Percentiles rank a stretch among this genome's conserved stretches.
phyloP scores from a whole-genome alignment of 768 basidiomycete species.

The Solioccasus polychromus region DNA sequence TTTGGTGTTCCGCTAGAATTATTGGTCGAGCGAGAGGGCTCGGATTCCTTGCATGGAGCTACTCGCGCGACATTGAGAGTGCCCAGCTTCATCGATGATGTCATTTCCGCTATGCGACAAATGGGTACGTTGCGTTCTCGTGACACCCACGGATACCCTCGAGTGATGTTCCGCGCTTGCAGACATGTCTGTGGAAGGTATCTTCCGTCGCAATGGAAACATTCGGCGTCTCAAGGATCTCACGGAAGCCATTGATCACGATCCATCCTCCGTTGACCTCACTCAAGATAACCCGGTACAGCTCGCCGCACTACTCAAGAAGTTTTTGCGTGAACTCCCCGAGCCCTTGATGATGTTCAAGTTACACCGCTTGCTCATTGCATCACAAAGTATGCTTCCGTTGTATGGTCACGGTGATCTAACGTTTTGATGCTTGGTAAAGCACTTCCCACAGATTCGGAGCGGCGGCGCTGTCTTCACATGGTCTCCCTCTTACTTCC shows the following conservation, averaged over 20 bases:
- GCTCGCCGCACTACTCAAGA: conserved; percentile 93
- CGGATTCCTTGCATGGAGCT: conserved; percentile 92
- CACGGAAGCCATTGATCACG: conserved; percentile 92
- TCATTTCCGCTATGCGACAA: conserved; percentile 96
- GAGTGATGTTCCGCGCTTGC: conserved; percentile 7
- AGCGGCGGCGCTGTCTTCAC: conserved; percentile 82
- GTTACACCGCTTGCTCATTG: conserved; percentile 83
- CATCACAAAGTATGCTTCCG: conserved; percentile 72
- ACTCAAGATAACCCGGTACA: conserved; percentile 96
- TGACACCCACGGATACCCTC: neutral
- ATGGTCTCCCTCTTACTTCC: conserved; percentile 84
- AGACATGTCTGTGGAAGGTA: conserved; percentile 99
- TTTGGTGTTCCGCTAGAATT: conserved; percentile 93
- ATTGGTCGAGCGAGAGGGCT: conserved; percentile 89
- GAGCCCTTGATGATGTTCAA: conserved; percentile 96
- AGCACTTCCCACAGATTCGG: conserved; percentile 74
- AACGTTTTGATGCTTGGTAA: conserved; percentile 9
- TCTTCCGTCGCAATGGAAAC: conserved; percentile 98
- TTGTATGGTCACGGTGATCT: conserved; percentile 1
- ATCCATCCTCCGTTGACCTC: conserved; percentile 86
- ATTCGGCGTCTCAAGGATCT: conserved; percentile 90
- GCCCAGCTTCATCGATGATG: conserved; percentile 97
- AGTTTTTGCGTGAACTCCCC: conserved; percentile 93
- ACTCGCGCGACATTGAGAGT: conserved; percentile 81
- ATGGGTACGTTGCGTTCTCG: conserved; percentile 69